Percentiles rank a stretch among this genome's conserved stretches.
Conservation (phyloP, 2,329 filamentous ascomycete genomes). For the Botrytis sinoallii region DNA sequence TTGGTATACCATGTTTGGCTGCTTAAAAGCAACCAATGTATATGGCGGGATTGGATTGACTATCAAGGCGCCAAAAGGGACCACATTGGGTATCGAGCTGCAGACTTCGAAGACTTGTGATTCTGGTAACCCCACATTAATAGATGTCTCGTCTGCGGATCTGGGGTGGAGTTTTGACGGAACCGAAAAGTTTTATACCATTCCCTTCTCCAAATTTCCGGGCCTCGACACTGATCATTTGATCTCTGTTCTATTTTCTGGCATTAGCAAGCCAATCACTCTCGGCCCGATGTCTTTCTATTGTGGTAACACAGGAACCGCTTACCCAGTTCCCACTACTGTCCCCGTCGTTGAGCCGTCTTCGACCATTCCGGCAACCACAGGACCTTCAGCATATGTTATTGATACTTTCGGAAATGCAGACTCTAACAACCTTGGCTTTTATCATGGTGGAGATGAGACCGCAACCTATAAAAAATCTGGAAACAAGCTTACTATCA, state of each 20-base stretch:
- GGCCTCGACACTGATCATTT: slow-evolving; percentile 52
- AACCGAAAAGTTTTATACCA: slow-evolving; percentile 56
- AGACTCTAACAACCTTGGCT: slow-evolving; percentile 56
- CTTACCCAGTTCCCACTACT: slow-evolving; percentile 48
- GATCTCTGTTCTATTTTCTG: slow-evolving; percentile 49
- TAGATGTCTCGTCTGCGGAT: slow-evolving; percentile 41
- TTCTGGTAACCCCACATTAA: slow-evolving; percentile 37
- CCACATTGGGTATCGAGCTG: slow-evolving; percentile 51
- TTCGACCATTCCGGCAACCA: slow-evolving; percentile 49
- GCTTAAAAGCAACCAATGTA: slow-evolving; percentile 47
- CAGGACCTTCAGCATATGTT: slow-evolving; percentile 48
- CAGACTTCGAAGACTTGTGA: slow-evolving; percentile 44
- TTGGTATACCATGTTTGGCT: slow-evolving; percentile 57
- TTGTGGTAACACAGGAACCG: slow-evolving; percentile 50
- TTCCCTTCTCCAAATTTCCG: slow-evolving; percentile 52
- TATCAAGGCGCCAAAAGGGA: slow-evolving; percentile 52
- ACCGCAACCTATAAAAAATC: slow-evolving; percentile 51
- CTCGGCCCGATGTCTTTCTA: slow-evolving; percentile 58
- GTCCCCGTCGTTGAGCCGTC: slow-evolving; percentile 43
- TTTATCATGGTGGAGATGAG: slow-evolving; percentile 66
- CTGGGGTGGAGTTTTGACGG: slow-evolving; percentile 61
- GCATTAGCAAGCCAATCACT: slow-evolving; percentile 46
- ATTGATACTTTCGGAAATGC: slow-evolving; percentile 58
- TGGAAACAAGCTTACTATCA: slow-evolving; percentile 52
- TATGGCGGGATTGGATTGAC: slow-evolving; percentile 56